Percentiles rank a stretch among this genome's conserved stretches.
phyloP scores from a whole-genome alignment of 768 basidiomycete genomes.

The Wakefieldia striispora region DNA sequence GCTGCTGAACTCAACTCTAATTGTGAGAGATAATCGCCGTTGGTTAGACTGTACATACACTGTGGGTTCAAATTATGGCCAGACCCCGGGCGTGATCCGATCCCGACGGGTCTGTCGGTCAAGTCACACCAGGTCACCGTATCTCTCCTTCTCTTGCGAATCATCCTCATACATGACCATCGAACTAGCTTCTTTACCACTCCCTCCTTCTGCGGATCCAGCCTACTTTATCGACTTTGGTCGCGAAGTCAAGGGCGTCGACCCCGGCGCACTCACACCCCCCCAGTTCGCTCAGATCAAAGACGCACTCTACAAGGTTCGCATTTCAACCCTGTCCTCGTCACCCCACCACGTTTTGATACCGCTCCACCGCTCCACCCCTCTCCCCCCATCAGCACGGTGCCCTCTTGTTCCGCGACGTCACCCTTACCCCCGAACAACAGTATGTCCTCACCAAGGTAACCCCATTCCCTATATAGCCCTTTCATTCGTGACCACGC shows the following conservation, averaged over 20 bases:
- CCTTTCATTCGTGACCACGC: slow-evolving; percentile 2
- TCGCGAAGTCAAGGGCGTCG: slow-evolving; percentile 68
- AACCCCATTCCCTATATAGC: slow-evolving; percentile 1
- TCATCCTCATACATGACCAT: slow-evolving; percentile 57
- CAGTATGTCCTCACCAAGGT: slow-evolving; percentile 87
- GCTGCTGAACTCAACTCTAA: no score
- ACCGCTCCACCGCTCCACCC: background rate
- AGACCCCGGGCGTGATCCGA: no score
- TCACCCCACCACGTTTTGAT: background rate
- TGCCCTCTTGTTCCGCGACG: slow-evolving; percentile 71
- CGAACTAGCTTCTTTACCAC: slow-evolving; percentile 60
- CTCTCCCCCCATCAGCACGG: slow-evolving; percentile 63
- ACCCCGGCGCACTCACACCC: slow-evolving; percentile 60
- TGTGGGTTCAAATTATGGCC: no score
- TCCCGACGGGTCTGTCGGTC: no score
- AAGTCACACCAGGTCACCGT: no score
- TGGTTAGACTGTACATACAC: no score
- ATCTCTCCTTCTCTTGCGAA: no score
- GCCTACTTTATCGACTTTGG: slow-evolving; percentile 71
- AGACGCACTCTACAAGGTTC: slow-evolving; percentile 74
- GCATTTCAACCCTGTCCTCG: background rate
- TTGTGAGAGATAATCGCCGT: no score
- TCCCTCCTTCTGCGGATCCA: slow-evolving; percentile 71
- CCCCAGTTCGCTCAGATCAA: slow-evolving; percentile 66
- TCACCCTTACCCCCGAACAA: slow-evolving; percentile 69